These are phyloP conservation scores for Baorangia bicolor DNA, from an alignment of 768 basidiomycete genomes.

Conservation along the genomic window DNA sequence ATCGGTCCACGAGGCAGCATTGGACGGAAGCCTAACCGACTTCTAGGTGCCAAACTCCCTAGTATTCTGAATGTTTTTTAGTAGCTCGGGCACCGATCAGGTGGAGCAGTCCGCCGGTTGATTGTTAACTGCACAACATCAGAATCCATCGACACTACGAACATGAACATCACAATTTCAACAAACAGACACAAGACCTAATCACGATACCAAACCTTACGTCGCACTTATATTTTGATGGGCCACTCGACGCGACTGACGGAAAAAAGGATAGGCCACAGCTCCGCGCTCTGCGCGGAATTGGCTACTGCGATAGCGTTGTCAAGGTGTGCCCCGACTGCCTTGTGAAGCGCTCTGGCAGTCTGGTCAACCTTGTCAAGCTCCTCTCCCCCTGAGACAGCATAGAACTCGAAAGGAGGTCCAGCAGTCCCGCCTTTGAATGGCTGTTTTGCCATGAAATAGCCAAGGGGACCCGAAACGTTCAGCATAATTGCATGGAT, in stretches of 20 bases:
- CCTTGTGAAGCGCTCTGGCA: not conserved
- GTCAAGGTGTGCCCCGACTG: not conserved
- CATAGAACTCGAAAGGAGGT: not conserved
- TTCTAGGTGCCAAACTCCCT: no score
- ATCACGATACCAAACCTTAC: no score
- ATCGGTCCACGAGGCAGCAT: no score
- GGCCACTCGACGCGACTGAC: not conserved
- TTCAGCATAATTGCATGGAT: not conserved
- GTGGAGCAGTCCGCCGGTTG: no score
- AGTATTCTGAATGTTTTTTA: no score
- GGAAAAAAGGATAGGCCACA: not conserved
- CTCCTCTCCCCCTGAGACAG: not conserved
- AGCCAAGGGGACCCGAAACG: not conserved
- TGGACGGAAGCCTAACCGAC: no score
- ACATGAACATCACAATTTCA: no score
- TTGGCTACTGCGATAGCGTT: not conserved
- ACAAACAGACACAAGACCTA: no score
- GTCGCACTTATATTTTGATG: no score
- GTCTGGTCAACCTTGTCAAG: not conserved
- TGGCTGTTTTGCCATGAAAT: not conserved
- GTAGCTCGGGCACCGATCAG: no score
- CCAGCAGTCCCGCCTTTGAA: not conserved
- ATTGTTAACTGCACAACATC: no score
- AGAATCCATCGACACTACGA: no score
- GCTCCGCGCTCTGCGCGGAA: not conserved